Conservation (phyloP, 2,329 filamentous ascomycete genomes). For the Camillea tinctor region DNA sequence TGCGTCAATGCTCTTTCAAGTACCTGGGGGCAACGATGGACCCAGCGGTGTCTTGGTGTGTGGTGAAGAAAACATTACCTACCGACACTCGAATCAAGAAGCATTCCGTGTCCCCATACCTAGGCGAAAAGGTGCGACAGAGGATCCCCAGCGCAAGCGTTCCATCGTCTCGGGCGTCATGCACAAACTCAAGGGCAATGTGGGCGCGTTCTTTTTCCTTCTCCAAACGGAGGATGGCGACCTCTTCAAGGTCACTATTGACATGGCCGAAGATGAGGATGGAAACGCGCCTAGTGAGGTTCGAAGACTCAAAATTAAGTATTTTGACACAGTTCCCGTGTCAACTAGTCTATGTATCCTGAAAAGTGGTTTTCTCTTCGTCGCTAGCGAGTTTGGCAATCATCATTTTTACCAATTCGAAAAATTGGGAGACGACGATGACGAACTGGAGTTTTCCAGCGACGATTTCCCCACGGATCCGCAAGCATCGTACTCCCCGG, state of each 20-base stretch:
- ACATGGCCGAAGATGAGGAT: constrained; percentile 80
- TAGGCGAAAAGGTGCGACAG: constrained; percentile 78
- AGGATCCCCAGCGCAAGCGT: constrained; percentile 88
- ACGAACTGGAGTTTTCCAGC: constrained; percentile 82
- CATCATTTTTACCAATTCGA: constrained; percentile 97
- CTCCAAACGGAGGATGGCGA: constrained; percentile 97
- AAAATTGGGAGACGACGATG: constrained; percentile 92
- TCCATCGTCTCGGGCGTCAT: constrained; percentile 89
- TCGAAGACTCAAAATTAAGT: constrained; percentile 84
- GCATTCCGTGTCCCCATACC: constrained; percentile 88
- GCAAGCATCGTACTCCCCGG: constrained; percentile 67
- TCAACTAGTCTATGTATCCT: constrained; percentile 86
- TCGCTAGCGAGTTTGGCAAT: constrained; percentile 88
- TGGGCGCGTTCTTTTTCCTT: constrained; percentile 93
- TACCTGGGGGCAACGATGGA: constrained; percentile 89
- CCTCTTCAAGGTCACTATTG: constrained; percentile 92
- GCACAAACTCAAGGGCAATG: constrained; percentile 83
- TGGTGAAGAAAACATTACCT: constrained; percentile 90
- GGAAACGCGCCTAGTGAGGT: constrained; percentile 81
- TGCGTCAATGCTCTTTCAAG: constrained; percentile 87
- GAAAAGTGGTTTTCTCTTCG: constrained; percentile 93
- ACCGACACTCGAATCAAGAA: constrained; percentile 93
- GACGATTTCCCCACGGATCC: constrained; percentile 79
- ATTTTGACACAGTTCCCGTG: constrained; percentile 93
- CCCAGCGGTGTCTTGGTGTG: constrained; percentile 95